Base-by-base conservation (phyloP, 2,329 filamentous ascomycete genomes). In the Cryphonectria parasitica region DNA sequence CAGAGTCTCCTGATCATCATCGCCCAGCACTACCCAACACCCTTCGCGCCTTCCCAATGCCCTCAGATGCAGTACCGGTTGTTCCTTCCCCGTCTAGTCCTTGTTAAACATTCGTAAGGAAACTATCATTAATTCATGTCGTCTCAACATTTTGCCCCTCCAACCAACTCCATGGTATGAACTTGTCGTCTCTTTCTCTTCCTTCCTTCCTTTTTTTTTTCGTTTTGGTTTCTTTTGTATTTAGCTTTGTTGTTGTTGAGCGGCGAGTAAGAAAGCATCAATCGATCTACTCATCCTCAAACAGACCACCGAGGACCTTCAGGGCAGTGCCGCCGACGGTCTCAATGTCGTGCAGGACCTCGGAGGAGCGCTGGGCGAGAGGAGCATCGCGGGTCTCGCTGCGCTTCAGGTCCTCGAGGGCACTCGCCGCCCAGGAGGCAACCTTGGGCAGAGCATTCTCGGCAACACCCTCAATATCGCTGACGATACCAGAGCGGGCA, bases 1-100 rank as follows among this genome's bases (percentile, higher is more conserved):
- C 52, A 6, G 64, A 58, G 22, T 56, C 36, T 39, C 52, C 52
- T 66, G 64, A 66, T 66, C 64, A 66, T 60, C 64, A 58, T 56
- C 64, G n/a, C n/a, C 43, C 49, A 58, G 64, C 64, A 39, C 22
- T 41, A 43, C n/a, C 49, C 45, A 56, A 52, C 49, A 56, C 64
- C 49, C 28, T 19, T 28, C 64, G 22, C 34, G 49, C 52, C 49
- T 41, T 39, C 22, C 17, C 19, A 15, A 45, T 45, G 43, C 56
- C 64, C 25, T 34, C 39, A 25, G 36, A 62, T 25, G 39, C 31
- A 63, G 36, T 56, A 63, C 22, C 19, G 8, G 43, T 45, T 19
- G 19, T 22, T 22, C 43, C 43, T 22, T 28, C 56, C 36, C 64
- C n/a, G 49, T 54, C 28, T 25, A 39, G 15, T 43, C 61, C 61